Percentiles rank a stretch among this genome's conserved stretches.
phyloP scores from a whole-genome alignment of 177 flowering plant genomes.

The Vitis hybrid region DNA sequence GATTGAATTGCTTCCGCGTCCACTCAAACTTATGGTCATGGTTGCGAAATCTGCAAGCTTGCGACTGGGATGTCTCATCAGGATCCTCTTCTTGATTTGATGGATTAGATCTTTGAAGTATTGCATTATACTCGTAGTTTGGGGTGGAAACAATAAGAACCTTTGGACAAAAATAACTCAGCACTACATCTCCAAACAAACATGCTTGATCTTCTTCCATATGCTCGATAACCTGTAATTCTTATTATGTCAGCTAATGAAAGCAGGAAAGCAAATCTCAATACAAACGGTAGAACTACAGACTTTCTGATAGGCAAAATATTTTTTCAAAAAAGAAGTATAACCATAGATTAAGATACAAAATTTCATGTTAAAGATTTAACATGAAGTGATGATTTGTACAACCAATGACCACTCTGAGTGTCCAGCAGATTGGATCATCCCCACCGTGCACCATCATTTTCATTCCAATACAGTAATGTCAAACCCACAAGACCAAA shows the following conservation, averaged over 20 bases:
- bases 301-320: background rate
- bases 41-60: slow-evolving; percentile 76
- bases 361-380: no score
- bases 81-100: slow-evolving; percentile 56
- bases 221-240: slow-evolving; percentile 87
- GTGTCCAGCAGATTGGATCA: no score
- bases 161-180: slow-evolving; percentile 65
- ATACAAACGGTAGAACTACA: background rate
- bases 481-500: no score
- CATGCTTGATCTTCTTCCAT: slow-evolving; percentile 94
- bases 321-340: no score
- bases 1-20: slow-evolving; percentile 80
- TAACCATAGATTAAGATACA: no score
- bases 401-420: no score
- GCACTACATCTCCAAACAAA: slow-evolving; percentile 71
- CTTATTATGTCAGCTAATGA: background rate
- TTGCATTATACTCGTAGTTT: slow-evolving; percentile 85
- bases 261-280: background rate
- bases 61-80: slow-evolving; percentile 49
- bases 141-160: slow-evolving; percentile 92
- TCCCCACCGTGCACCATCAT: no score
- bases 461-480: no score
- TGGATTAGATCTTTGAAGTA: slow-evolving; percentile 50
- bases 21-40: slow-evolving; percentile 99
- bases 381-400: no score